Percentiles rank a stretch among this genome's conserved stretches.
These are phyloP conservation scores for Bonia amplexicaulis DNA, from an alignment of 176 grass and related monocot genomes.

Conservation along the genomic window DNA sequence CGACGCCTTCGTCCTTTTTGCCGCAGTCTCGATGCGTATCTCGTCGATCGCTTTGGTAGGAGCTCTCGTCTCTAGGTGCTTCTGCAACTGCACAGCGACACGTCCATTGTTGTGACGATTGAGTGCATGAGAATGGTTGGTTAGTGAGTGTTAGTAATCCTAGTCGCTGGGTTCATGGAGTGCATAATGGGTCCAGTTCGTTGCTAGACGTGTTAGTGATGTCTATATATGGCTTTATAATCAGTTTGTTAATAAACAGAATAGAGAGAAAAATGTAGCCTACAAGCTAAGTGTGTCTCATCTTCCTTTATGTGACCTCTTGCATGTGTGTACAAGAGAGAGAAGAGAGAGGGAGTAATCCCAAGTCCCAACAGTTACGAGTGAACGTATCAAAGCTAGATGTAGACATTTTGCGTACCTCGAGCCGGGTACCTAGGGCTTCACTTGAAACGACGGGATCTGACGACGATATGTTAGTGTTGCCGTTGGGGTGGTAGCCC, in stretches of 20 bases:
- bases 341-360: no score
- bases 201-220: no score
- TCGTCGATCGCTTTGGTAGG: conserved; percentile 5
- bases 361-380: background rate
- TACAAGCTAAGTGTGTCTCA: no score
- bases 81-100: conserved; percentile 21
- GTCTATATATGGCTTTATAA: no score
- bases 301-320: no score
- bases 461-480: conserved; percentile 15
- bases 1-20: conserved; percentile 40
- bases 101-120: background rate
- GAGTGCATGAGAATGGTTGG: no score
- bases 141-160: no score
- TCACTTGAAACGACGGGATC: conserved; percentile 24
- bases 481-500: conserved; percentile 19
- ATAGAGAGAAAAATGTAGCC: no score
- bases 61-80: background rate
- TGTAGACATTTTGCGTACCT: conserved; percentile 15
- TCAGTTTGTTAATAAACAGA: no score
- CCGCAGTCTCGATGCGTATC: background rate
- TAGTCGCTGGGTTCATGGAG: no score
- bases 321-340: no score
- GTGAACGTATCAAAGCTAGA: background rate
- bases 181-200: no score
- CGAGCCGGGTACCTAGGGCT: conserved; percentile 27